Evolutionary conservation across 2,329 filamentous ascomycete genomes (phyloP), one percentile per base, ranked within the genome.

Genomic region (Penicillium occitanis): DNA sequence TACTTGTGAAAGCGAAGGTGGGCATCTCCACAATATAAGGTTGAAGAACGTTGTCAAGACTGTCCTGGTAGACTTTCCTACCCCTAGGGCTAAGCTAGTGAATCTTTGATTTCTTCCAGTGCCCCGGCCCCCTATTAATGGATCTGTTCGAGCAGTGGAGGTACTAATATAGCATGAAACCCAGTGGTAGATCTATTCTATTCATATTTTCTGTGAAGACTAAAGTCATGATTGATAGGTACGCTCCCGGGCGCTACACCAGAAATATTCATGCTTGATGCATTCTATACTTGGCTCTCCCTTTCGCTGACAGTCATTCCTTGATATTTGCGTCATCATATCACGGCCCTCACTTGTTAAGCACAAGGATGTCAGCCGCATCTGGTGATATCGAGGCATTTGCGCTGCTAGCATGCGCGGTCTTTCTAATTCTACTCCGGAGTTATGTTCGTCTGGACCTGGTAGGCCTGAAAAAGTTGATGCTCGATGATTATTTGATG

Each of bases 401-500:
- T 68, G 79, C 81, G 2, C 77, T 87, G 10, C 74, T 87, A n/a
- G 80, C 76, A 0, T 69, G 86, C 35, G 84, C 80, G 1, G 69
- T 84, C 6, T 55, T 79, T 42, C 71, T 85, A 48, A 86, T 86
- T 8, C 67, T 75, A 8, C 68, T 87, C 13, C 79, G 86, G 28
- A 79, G 80, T 1, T 83, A 80, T 66, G 78, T 83, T 17, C 79
- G 86, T 14, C 74, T 83, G 67, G 77, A 63, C 30, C 53, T 69
- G 7, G 80, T 82, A 2, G 85, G 85, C 25, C 74, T 81, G 61
- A 72, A 73, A 57, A 76, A 78, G 10, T 79, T 87, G 58, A 78
- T 80, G 69, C 77, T 80, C 1, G 86, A 88, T 70, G 86, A 88
- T 66, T 87, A 84, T 68, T 70, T 88, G 28, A 85, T 86, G 73